These are phyloP conservation scores for Pseudovirgaria hyperparasitica DNA, from an alignment of 2,329 filamentous ascomycete genomes.

Conservation along the genomic window DNA sequence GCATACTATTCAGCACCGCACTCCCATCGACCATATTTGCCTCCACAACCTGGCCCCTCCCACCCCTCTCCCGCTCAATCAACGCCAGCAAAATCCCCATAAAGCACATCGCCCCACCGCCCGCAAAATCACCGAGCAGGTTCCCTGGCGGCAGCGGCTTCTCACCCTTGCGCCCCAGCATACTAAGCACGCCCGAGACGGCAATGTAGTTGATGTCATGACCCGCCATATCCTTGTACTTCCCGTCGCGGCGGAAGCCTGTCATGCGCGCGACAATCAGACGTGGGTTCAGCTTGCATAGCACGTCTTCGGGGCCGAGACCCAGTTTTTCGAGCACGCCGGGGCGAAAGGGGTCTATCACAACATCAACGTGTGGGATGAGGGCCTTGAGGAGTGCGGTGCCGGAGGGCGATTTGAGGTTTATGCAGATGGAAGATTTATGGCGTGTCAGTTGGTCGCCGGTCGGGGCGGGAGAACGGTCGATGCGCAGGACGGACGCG, in stretches of 20 bases:
- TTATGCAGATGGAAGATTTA: slow-evolving; percentile 68
- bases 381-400: slow-evolving; percentile 54
- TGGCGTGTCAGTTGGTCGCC: slow-evolving; percentile 64
- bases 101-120: slow-evolving; percentile 72
- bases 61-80: slow-evolving; percentile 48
- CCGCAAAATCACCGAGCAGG: slow-evolving; percentile 81
- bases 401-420: slow-evolving; percentile 59
- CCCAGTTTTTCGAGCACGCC: slow-evolving; percentile 79
- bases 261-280: slow-evolving; percentile 79
- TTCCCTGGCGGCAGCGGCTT: slow-evolving; percentile 72
- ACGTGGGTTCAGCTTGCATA: slow-evolving; percentile 56
- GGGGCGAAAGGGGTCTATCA: slow-evolving; percentile 90
- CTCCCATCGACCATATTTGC: slow-evolving; percentile 94
- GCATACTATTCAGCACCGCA: slow-evolving; percentile 66
- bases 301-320: slow-evolving; percentile 53
- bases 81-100: slow-evolving; percentile 73
- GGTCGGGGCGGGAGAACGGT: slow-evolving; percentile 46
- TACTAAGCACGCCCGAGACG: slow-evolving; percentile 63
- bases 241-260: slow-evolving; percentile 77
- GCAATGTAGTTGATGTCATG: slow-evolving; percentile 97
- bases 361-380: slow-evolving; percentile 52
- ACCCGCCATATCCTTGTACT: slow-evolving; percentile 77
- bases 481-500: slow-evolving; percentile 75
- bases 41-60: slow-evolving; percentile 73
- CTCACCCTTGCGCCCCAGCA: slow-evolving; percentile 59